A percentile compares a stretch with the other conserved stretches of the same genome.
These are phyloP conservation scores for Lentinus tigrinus DNA, from an alignment of 768 basidiomycete genomes.

Conservation along the genomic window DNA sequence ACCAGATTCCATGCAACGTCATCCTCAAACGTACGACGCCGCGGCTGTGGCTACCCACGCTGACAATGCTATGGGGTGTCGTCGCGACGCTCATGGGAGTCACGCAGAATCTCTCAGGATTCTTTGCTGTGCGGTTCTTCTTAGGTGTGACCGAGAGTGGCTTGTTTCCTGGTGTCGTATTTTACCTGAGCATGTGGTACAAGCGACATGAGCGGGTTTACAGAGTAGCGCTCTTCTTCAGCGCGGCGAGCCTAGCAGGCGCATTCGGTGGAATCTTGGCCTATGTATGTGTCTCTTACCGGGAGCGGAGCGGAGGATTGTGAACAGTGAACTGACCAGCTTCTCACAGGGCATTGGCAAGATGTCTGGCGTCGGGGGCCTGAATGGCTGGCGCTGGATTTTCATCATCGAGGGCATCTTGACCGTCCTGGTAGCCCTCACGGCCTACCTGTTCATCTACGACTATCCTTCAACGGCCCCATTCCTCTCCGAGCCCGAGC, in stretches of 20 bases:
- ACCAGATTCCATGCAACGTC: slow-evolving; percentile 38
- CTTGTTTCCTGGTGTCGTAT: slow-evolving; percentile 13
- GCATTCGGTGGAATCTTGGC: slow-evolving; percentile 17
- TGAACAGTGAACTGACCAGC: background rate
- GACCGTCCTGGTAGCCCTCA: too few species aligned
- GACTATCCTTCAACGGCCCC: too few species aligned
- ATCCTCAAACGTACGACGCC: slow-evolving; percentile 38
- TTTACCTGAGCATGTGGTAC: slow-evolving; percentile 16
- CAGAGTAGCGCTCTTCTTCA: slow-evolving; percentile 1
- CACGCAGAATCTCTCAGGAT: background rate
- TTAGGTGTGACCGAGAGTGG: background rate
- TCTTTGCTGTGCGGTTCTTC: slow-evolving; percentile 31
- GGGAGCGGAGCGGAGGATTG: too few species aligned
- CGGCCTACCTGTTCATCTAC: background rate
- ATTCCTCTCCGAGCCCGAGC: too few species aligned
- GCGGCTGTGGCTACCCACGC: slow-evolving; percentile 37
- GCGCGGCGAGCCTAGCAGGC: slow-evolving; percentile 10
- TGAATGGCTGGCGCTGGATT: too few species aligned
- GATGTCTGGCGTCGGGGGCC: background rate
- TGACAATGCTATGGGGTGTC: slow-evolving; percentile 40
- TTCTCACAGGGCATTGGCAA: background rate
- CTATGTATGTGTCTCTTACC: slow-evolving; percentile 12
- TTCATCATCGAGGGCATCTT: too few species aligned
- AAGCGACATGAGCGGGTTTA: slow-evolving; percentile 6
- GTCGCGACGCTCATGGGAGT: slow-evolving; percentile 1